Base-by-base conservation (phyloP, 1,284 basidiomycete genomes). In the Ustilago bromivora region DNA sequence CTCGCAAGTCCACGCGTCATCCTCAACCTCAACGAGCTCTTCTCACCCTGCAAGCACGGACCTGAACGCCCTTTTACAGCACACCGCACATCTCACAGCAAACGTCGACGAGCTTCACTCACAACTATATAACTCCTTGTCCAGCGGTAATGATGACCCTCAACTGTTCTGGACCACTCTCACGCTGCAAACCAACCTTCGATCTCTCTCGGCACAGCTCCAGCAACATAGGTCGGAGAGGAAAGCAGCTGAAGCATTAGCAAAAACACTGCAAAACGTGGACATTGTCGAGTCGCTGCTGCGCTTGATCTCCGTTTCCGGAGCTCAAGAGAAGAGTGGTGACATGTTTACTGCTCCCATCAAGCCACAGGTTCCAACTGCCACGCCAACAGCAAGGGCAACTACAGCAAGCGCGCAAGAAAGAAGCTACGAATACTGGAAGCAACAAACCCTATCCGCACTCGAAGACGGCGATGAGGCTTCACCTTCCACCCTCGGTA, bases 161-260 rank as follows among this genome's bases (percentile, higher is more conserved):
- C 61, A 61, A 19, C 71, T 73, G n/a, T 73, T 73, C 62, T 73
- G 71, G 71, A 43, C 61, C 8, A 73, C 71, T 0, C 15, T 68
- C 32, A 65, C 71, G 35, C 51, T 73, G 13, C 59, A 65, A 19
- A 59, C 61, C 31, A 68, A 73, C 19, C 65, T 73, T n/a, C 66
- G 71, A 3, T 40, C 61, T 19, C 59, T 66, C 12, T 65, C 58
- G 11, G 12, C 58, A 1, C 58, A 60, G 41, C 62, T 73, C 17
- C 41, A 61, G 10, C 35, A 41, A 9, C 28, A 5, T 4, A 31
- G 56, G 4, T 38, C 23, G 5, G 56, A 71, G 13, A 34, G 53
- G 5, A 65, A 54, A 12, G 58, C 51, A 28, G 36, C 10, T 2
- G 66, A 55, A 15, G 57, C 65, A 34, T 40, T 68, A n/a, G 43